Evolutionary conservation across 805 yeast species (phyloP).

Genomic region (Pichia cephalocereana): DNA sequence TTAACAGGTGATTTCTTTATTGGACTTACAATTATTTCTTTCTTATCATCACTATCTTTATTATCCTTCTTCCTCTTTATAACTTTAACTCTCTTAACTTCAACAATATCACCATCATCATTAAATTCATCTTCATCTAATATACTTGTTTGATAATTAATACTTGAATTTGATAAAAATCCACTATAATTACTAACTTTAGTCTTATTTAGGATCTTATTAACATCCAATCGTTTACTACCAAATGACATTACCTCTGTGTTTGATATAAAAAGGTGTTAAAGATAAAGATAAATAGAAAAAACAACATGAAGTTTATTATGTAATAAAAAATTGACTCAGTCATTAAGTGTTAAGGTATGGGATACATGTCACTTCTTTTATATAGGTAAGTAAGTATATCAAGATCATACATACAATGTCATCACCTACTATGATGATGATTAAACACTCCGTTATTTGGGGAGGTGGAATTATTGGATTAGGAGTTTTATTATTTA

Average conservation of each 20-base stretch:
- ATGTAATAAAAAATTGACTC: too few relatives aligned
- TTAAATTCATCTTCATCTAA: conserved; percentile 4
- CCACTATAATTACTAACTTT: conserved; percentile 6
- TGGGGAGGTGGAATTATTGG: conserved; percentile 63
- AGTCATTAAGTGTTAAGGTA: too few relatives aligned
- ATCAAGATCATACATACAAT: too few relatives aligned
- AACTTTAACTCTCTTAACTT: neutral
- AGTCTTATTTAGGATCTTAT: conserved; percentile 3
- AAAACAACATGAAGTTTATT: too few relatives aligned
- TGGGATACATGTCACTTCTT: too few relatives aligned
- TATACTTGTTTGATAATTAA: neutral
- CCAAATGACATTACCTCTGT: neutral
- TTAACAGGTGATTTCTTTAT: too few relatives aligned
- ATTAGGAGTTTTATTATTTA: conserved; percentile 60
- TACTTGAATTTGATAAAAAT: conserved; percentile 4
- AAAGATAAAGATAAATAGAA: too few relatives aligned
- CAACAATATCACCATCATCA: neutral
- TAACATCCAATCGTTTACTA: neutral
- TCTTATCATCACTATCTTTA: neutral
- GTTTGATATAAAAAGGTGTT: neutral
- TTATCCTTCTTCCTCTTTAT: neutral
- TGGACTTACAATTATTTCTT: neutral
- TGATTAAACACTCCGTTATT: conserved; percentile 23
- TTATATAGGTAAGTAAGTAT: too few relatives aligned
- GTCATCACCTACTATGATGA: conserved; percentile 8